Evolutionary conservation across 192 early-diverging fungal species (phyloP), one percentile per base, ranked within the genome.

Genomic region (Coemansia sp.): DNA sequence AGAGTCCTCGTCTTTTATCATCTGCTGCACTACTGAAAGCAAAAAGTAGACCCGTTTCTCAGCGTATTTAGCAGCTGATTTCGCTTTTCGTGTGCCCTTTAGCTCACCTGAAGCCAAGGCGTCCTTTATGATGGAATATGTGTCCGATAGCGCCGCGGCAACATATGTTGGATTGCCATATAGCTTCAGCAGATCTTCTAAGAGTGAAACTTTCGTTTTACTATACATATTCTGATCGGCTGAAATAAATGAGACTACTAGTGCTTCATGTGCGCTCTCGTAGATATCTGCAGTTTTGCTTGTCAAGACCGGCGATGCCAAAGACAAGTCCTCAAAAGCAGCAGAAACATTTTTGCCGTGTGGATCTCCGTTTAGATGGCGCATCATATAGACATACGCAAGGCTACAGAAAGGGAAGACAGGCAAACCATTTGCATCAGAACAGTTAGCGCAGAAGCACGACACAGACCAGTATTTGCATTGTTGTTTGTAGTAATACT

Each of bases 331-430:
- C 5, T 46, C 25, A 40, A 76, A 73, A 5, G 70, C 69, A 11
- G 32, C 40, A 8, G 57, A 39, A 5, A 70, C 12, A 49, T 74
- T 76, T 2, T 57, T 46, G 2, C 65, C 68, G 16, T 58, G 65
- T n/a, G 79, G 57, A 11, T 76, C 74, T 7, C 79, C 79, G 32
- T 76, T 68, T 9, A 76, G 57, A 46, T 74, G 79, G 4, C 79
- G 69, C 79, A 82, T 76, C 74, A 69, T 82, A 58, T 76, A 82
- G 0, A 71, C 71, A 13, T 82, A 82, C 1, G 79, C 74, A n/a
- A 76, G 65, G 17, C 67, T 69, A 63, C 70, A 63, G 40, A 32
- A 44, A 39, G 13, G 11, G 10, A 17, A 58, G 19, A 53, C 0
- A 1, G 20, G 22, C 7, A 6, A 53, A 22, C 4, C 25, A 22